A percentile compares a stretch with the other conserved stretches of the same genome.
These are phyloP conservation scores for Mikania micrantha DNA, from an alignment of 129 eudicot genomes.

Conservation along the genomic window DNA sequence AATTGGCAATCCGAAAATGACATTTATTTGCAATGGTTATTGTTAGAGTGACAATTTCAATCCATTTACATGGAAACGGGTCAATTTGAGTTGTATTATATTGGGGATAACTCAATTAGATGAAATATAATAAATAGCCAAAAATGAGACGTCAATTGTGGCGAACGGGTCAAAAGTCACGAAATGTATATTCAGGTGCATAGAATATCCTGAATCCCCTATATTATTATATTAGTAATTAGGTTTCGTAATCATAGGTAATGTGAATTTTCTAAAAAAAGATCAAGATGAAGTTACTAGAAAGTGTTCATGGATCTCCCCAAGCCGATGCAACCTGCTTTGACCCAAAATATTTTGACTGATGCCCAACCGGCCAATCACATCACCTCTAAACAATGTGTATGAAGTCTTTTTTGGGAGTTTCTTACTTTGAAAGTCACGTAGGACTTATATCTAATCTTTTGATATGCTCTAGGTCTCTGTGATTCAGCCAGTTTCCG, in stretches of 20 bases:
- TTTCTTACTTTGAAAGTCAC: not conserved
- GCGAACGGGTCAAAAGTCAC: not conserved
- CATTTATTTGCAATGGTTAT: not conserved
- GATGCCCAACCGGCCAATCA: not conserved
- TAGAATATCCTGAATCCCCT: not conserved
- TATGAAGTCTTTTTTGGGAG: not conserved
- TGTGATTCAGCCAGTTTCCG: conserved; percentile 94
- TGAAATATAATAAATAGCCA: not conserved
- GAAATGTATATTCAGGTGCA: not conserved
- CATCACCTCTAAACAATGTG: not conserved
- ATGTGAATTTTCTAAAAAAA: not conserved
- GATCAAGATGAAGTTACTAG: not conserved
- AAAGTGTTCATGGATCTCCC: not conserved
- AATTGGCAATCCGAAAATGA: not conserved
- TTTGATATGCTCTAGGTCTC: conserved; percentile 54
- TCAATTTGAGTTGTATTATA: not conserved
- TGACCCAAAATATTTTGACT: no score
- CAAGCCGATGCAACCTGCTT: no score
- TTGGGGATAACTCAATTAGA: not conserved
- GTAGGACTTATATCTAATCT: not conserved
- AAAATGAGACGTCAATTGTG: not conserved
- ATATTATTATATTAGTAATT: not conserved
- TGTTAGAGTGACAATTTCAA: not conserved
- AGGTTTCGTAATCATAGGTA: not conserved
- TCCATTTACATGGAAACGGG: not conserved